phyloP scores from a whole-genome alignment of 2,329 filamentous ascomycete genomes.

The Ophiostoma piceae region DNA sequence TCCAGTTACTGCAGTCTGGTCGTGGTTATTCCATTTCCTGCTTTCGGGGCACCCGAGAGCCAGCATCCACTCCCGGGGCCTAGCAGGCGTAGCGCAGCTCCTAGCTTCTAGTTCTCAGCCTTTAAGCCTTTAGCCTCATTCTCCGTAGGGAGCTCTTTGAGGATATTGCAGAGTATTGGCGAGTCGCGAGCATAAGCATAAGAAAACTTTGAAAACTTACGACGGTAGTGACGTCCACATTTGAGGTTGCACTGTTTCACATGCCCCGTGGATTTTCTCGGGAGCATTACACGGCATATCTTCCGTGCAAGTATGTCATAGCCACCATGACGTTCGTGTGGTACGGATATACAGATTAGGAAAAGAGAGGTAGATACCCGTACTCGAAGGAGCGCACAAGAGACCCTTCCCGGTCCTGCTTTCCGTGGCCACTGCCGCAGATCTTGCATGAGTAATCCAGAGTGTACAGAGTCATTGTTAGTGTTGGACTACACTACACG shows the following conservation, averaged over 20 bases:
- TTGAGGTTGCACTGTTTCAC: not conserved
- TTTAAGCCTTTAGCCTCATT: not conserved
- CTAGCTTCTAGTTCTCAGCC: not conserved
- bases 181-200: too few relatives aligned
- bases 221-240: not conserved
- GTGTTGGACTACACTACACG: not conserved
- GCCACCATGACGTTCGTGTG: not conserved
- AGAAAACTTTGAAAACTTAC: not conserved
- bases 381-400: not conserved
- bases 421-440: not conserved
- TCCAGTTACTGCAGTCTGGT: not conserved
- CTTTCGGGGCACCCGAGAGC: slow-evolving; percentile 4
- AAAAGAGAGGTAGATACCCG: not conserved
- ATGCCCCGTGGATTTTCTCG: not conserved
- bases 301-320: not conserved
- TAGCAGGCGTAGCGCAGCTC: not conserved
- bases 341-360: not conserved
- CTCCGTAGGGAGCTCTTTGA: not conserved
- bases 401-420: not conserved
- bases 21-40: not conserved
- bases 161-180: not conserved
- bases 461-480: too few relatives aligned
- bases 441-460: not conserved
- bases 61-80: slow-evolving; percentile 2
- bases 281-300: not conserved